Conservation (phyloP, 208 protist genomes). For the Acanthamoeba royreba region DNA sequence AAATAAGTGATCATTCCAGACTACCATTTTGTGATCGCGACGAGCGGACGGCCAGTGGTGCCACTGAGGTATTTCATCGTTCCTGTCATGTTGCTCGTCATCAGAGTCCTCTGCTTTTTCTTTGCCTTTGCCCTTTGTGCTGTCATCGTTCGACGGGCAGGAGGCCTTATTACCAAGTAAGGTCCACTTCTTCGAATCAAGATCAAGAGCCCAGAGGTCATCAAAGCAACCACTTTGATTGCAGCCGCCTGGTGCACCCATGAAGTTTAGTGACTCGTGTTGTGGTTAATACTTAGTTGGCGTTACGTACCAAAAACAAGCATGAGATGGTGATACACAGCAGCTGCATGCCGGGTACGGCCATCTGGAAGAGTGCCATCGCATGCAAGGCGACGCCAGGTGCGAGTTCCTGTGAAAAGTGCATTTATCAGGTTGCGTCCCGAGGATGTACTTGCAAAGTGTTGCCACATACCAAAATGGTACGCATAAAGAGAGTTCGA, state of each 20-base stretch:
- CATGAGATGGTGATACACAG: background rate
- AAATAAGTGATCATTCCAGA: background rate
- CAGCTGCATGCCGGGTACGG: background rate
- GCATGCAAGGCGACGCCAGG: background rate
- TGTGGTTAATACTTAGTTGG: too few relatives aligned
- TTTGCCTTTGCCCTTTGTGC: background rate
- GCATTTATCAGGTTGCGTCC: background rate
- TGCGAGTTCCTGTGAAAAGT: background rate
- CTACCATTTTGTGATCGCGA: background rate
- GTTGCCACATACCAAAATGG: background rate
- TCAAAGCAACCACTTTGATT: background rate
- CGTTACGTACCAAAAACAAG: background rate
- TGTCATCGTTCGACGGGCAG: background rate
- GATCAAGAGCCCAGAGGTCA: background rate
- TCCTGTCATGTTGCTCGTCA: background rate
- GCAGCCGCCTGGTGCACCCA: background rate
- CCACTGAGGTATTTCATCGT: background rate
- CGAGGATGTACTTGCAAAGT: background rate
- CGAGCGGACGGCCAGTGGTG: background rate
- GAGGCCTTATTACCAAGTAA: background rate
- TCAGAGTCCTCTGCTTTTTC: background rate
- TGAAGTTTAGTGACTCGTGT: background rate
- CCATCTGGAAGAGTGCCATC: background rate
- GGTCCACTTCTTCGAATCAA: background rate
- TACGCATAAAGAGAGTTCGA: background rate